Conservation (phyloP, 495 filamentous ascomycete species). For the Trichoderma virens region DNA sequence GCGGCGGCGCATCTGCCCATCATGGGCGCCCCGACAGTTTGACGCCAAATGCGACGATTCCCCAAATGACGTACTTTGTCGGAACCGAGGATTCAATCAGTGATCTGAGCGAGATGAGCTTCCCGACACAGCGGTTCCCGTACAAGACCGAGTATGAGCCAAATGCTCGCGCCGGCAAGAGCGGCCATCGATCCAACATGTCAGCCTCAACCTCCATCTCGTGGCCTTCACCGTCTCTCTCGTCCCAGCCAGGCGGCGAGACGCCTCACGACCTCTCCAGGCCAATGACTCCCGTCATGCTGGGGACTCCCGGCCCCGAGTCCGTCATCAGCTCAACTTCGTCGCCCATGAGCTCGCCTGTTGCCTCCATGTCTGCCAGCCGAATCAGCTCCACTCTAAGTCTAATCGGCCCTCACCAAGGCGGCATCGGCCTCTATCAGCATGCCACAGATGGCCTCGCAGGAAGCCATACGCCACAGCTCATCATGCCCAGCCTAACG, state of each 20-base stretch:
- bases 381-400: conserved; percentile 12
- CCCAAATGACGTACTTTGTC: background rate
- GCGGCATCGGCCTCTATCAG: conserved; percentile 37
- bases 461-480: conserved; percentile 50
- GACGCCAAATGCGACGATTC: conserved; percentile 3
- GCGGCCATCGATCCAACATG: background rate
- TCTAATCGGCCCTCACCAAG: conserved; percentile 15
- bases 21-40: conserved; percentile 1
- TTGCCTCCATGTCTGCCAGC: conserved; percentile 12
- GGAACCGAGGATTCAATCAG: background rate
- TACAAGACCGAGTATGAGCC: background rate
- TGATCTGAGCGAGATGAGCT: background rate
- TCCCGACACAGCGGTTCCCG: background rate
- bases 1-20: conserved; percentile 1
- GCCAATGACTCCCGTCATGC: conserved; percentile 49
- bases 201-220: background rate
- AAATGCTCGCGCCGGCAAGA: background rate
- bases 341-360: conserved; percentile 47
- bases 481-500: conserved; percentile 95
- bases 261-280: conserved; percentile 27
- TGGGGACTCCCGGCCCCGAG: conserved; percentile 39
- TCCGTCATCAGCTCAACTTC: conserved; percentile 42
- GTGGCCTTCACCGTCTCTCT: conserved; percentile 3
- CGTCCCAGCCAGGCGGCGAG: background rate
- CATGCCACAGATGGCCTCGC: conserved; percentile 39